These are phyloP conservation scores for Diaporthe helianthi DNA, from an alignment of 2,329 filamentous ascomycete genomes.

Conservation along the genomic window DNA sequence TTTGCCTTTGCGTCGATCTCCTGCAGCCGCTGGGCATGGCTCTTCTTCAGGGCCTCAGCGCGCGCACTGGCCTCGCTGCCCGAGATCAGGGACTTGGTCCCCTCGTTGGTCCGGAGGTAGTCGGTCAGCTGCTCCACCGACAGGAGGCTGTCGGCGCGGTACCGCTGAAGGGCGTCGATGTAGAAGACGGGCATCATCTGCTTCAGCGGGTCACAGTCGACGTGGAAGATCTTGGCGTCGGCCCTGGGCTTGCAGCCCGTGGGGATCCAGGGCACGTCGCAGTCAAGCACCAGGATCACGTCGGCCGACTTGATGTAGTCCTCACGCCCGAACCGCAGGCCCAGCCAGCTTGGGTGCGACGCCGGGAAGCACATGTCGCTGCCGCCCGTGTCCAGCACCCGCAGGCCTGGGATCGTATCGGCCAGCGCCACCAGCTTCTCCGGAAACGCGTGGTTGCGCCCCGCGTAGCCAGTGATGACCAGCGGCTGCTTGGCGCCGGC, in stretches of 20 bases:
- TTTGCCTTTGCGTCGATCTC: slow-evolving; percentile 63
- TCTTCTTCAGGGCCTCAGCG: slow-evolving; percentile 61
- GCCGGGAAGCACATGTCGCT: slow-evolving; percentile 84
- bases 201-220: slow-evolving; percentile 72
- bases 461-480: slow-evolving; percentile 74
- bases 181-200: slow-evolving; percentile 79
- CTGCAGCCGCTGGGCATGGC: slow-evolving; percentile 65
- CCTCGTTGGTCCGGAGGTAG: slow-evolving; percentile 59
- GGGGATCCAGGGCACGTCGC: slow-evolving; percentile 93
- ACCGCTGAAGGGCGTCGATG: slow-evolving; percentile 69
- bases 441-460: slow-evolving; percentile 70
- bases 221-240: slow-evolving; percentile 65
- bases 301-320: slow-evolving; percentile 79
- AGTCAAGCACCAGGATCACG: slow-evolving; percentile 84
- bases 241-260: slow-evolving; percentile 68
- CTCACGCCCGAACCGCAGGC: slow-evolving; percentile 77
- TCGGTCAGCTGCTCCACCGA: slow-evolving; percentile 74
- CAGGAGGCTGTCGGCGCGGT: slow-evolving; percentile 69
- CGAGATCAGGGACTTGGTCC: slow-evolving; percentile 50
- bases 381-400: slow-evolving; percentile 78
- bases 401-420: slow-evolving; percentile 70
- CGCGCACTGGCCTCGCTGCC: slow-evolving; percentile 48
- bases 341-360: slow-evolving; percentile 71
- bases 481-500: slow-evolving; percentile 70
- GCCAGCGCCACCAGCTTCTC: slow-evolving; percentile 70